Evolutionary conservation across 805 yeast genomes (phyloP).

Genomic region (Lachancea sp.): DNA sequence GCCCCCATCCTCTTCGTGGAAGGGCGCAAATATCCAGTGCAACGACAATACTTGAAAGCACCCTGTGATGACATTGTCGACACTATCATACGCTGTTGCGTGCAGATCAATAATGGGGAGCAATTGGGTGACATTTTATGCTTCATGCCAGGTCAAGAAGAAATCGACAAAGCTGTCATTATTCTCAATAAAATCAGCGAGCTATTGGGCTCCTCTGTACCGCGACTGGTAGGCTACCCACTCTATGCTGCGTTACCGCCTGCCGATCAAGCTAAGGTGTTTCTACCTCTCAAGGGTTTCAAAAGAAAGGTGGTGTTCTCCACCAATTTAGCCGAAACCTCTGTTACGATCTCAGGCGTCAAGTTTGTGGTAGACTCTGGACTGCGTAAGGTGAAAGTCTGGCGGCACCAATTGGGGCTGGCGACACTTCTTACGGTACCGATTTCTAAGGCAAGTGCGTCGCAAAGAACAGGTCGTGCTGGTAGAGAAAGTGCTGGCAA

Average conservation of each 20-base stretch:
- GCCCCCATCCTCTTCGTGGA: constrained; percentile 85
- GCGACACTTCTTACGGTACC: constrained; percentile 92
- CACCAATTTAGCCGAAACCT: constrained; percentile 96
- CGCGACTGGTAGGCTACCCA: constrained; percentile 70
- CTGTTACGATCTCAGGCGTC: constrained; percentile 92
- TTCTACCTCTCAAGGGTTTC: constrained; percentile 53
- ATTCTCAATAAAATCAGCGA: constrained; percentile 56
- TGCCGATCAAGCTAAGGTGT: constrained; percentile 72
- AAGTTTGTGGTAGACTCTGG: constrained; percentile 92
- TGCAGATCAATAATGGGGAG: constrained; percentile 75
- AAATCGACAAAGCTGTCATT: constrained; percentile 78
- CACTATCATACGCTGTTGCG: constrained; percentile 61
- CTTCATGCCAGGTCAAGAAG: constrained; percentile 95
- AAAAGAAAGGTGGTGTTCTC: constrained; percentile 83
- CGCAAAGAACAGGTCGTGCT: constrained; percentile 97
- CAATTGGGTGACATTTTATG: constrained; percentile 83
- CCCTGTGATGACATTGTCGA: constrained; percentile 82
- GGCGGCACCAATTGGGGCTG: constrained; percentile 88
- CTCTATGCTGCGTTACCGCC: constrained; percentile 93
- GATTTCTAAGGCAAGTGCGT: constrained; percentile 87
- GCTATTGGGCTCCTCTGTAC: constrained; percentile 53
- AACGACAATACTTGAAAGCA: constrained; percentile 53
- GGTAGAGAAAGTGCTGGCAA: constrained; percentile 96
- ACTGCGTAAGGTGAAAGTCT: constrained; percentile 83
- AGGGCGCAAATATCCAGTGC: constrained; percentile 85